Conservation (phyloP, 345 rosid genomes). For the Acer yangbiense region DNA sequence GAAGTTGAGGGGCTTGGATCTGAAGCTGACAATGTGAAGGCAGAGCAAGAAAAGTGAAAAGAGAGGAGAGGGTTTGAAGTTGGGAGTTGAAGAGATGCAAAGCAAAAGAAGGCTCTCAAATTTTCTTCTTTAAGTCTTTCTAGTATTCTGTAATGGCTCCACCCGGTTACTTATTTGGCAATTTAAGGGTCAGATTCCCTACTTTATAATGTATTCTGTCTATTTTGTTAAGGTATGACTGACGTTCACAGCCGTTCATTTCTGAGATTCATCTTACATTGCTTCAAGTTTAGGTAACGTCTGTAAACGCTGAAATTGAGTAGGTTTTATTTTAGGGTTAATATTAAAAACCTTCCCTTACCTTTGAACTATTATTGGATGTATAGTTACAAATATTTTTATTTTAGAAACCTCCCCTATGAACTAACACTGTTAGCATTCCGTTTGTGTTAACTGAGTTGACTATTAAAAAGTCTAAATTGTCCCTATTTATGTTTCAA, state of each 20-base stretch:
- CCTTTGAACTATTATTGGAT: too few relatives aligned
- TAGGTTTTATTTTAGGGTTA: too few relatives aligned
- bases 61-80: neutral
- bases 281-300: neutral
- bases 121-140: conserved; percentile 18
- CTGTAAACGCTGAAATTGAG: too few relatives aligned
- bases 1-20: neutral
- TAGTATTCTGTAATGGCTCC: conserved; percentile 13
- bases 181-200: neutral
- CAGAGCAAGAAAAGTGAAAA: conserved; percentile 14
- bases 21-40: neutral
- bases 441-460: too few relatives aligned
- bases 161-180: neutral
- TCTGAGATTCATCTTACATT: neutral
- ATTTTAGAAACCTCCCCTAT: too few relatives aligned
- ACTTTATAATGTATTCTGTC: neutral
- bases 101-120: conserved; percentile 26
- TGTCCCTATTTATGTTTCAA: too few relatives aligned
- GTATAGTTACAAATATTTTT: too few relatives aligned
- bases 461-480: too few relatives aligned
- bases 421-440: too few relatives aligned
- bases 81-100: conserved; percentile 11
- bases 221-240: neutral
- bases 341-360: too few relatives aligned
- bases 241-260: neutral